Conservation (phyloP, 768 basidiomycete species). For the Pleurotus pulmonarius region DNA sequence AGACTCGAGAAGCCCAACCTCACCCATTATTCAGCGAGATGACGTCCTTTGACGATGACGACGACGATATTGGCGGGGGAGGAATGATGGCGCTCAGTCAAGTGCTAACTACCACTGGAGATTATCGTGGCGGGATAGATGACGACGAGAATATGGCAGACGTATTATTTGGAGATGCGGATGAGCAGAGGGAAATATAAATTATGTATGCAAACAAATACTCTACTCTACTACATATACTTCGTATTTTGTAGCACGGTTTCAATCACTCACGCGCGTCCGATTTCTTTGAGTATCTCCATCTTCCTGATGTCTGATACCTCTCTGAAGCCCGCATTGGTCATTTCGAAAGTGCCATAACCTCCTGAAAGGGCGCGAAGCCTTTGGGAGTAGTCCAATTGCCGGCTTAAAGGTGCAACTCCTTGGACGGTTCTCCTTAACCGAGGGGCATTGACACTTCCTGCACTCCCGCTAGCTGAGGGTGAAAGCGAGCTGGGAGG, state of each 20-base stretch:
- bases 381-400: constrained; percentile 78
- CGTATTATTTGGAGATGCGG: constrained; percentile 79
- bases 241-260: too few relatives aligned
- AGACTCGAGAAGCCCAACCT: constrained; percentile 9
- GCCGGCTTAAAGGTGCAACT: constrained; percentile 72
- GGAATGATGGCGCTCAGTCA: constrained; percentile 79
- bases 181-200: constrained; percentile 64
- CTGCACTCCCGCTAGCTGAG: constrained; percentile 36
- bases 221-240: too few relatives aligned
- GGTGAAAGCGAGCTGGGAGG: constrained; percentile 78
- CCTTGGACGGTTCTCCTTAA: constrained; percentile 68
- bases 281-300: constrained; percentile 79
- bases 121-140: constrained; percentile 50
- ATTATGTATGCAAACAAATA: constrained; percentile 12
- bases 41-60: constrained; percentile 27
- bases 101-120: constrained; percentile 54
- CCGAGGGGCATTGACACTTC: constrained; percentile 26
- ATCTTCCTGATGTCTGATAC: constrained; percentile 58
- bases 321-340: constrained; percentile 68
- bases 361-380: constrained; percentile 81
- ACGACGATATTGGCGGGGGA: constrained; percentile 33
- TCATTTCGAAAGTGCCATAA: constrained; percentile 78
- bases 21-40: constrained; percentile 39
- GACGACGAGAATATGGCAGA: constrained; percentile 74
- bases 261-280: constrained; percentile 52